Conservation (phyloP, 2,329 filamentous ascomycete species). For the Cladosporium sp. region DNA sequence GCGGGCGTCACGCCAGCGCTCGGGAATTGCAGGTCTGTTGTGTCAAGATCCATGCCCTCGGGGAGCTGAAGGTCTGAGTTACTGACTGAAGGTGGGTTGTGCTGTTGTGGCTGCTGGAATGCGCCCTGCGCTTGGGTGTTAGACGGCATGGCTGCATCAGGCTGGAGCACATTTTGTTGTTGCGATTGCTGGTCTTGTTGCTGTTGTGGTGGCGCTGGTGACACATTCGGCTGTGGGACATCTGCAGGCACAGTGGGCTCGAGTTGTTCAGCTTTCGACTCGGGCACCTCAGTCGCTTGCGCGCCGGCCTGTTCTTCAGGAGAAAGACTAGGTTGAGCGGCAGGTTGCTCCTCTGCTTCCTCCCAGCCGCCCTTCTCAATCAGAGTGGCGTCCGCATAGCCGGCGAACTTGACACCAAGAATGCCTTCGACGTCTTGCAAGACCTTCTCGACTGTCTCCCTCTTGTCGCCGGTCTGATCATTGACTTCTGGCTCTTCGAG, state of each 20-base stretch:
- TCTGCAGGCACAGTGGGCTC: slow-evolving; percentile 2
- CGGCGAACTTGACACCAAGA: slow-evolving; percentile 63
- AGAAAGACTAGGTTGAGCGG: slow-evolving; percentile 42
- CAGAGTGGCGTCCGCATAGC: slow-evolving; percentile 31
- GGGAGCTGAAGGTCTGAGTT: slow-evolving; percentile 16
- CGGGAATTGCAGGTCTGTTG: slow-evolving; percentile 13
- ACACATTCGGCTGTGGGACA: slow-evolving; percentile 14
- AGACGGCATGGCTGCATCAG: neutral
- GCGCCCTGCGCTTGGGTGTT: neutral
- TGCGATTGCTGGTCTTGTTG: neutral
- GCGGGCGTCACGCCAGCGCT: slow-evolving; percentile 11
- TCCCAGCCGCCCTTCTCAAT: slow-evolving; percentile 40
- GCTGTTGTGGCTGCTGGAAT: neutral
- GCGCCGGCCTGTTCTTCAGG: neutral
- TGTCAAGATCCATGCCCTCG: slow-evolving; percentile 17
- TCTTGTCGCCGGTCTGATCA: slow-evolving; percentile 33
- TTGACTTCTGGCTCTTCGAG: slow-evolving; percentile 49
- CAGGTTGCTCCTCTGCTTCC: slow-evolving; percentile 36
- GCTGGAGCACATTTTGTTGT: neutral
- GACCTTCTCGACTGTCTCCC: slow-evolving; percentile 68
- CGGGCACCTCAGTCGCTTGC: neutral
- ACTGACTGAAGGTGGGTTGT: neutral
- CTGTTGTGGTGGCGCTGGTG: slow-evolving; percentile 4
- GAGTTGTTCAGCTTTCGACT: slow-evolving; percentile 60
- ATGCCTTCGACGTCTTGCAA: slow-evolving; percentile 71